These are phyloP conservation scores for Tricharina praecox DNA, from an alignment of 495 filamentous ascomycete genomes.

Conservation along the genomic window DNA sequence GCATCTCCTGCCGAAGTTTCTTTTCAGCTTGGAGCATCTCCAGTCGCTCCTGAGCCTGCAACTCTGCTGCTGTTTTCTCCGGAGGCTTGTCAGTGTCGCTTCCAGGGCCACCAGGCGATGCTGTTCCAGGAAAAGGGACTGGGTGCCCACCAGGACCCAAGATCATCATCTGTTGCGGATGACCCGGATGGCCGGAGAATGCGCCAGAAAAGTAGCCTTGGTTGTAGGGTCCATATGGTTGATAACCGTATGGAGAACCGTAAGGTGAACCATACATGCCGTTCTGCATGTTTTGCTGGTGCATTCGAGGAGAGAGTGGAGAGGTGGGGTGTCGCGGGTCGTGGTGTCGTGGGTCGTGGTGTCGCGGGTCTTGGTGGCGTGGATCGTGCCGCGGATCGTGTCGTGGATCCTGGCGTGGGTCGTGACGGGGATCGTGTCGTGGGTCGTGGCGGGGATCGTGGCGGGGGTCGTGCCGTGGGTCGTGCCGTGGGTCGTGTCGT, in stretches of 20 bases:
- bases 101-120: slow-evolving; percentile 15
- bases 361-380: slow-evolving; percentile 7
- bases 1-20: slow-evolving; percentile 23
- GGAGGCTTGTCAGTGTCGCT: slow-evolving; percentile 13
- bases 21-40: slow-evolving; percentile 20
- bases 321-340: slow-evolving; percentile 7
- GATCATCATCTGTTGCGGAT: slow-evolving; percentile 24
- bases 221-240: slow-evolving; percentile 3
- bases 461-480: slow-evolving; percentile 8
- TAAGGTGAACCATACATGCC: slow-evolving; percentile 4
- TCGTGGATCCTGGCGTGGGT: slow-evolving; percentile 7
- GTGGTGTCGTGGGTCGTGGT: slow-evolving; percentile 4
- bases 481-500: not conserved
- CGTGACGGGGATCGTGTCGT: slow-evolving; percentile 10
- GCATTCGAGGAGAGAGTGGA: not conserved
- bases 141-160: slow-evolving; percentile 24
- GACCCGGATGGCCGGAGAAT: slow-evolving; percentile 6
- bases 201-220: slow-evolving; percentile 4
- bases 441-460: slow-evolving; percentile 13
- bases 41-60: slow-evolving; percentile 19
- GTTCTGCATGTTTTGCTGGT: slow-evolving; percentile 2
- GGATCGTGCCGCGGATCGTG: slow-evolving; percentile 4
- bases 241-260: slow-evolving; percentile 7
- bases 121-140: slow-evolving; percentile 14
- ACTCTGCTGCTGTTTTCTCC: slow-evolving; percentile 23